Conservation (phyloP, 2,329 filamentous ascomycete genomes). For the Coniella lustricola region DNA sequence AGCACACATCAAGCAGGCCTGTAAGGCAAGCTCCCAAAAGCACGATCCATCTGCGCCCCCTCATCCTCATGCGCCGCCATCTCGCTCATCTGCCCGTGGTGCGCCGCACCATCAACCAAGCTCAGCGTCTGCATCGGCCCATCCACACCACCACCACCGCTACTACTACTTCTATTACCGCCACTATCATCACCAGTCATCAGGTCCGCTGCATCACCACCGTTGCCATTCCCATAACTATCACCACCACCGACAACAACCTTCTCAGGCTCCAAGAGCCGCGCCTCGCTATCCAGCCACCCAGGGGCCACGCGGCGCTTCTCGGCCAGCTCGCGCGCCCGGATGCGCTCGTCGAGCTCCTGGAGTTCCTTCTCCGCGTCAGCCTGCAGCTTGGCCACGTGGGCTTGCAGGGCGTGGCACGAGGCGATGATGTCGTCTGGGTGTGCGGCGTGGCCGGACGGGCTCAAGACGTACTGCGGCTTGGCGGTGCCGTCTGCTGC, state of each 20-base stretch:
- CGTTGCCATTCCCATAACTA: conserved; percentile 17
- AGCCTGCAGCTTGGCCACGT: conserved; percentile 62
- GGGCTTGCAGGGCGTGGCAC: conserved; percentile 69
- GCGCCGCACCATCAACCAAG: conserved; percentile 14
- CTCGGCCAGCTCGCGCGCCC: conserved; percentile 64
- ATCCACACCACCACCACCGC: conserved; percentile 29
- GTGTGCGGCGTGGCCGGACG: conserved; percentile 74
- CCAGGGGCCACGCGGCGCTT: conserved; percentile 73
- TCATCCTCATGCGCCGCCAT: conserved; percentile 36
- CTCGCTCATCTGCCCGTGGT: conserved; percentile 25
- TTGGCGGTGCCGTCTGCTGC: conserved; percentile 28
- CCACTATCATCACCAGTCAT: conserved; percentile 3
- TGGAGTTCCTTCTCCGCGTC: conserved; percentile 62
- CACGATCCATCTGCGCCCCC: conserved; percentile 51
- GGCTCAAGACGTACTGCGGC: conserved; percentile 68
- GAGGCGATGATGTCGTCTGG: conserved; percentile 79
- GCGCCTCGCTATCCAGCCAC: conserved; percentile 69
- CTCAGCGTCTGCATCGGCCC: conserved; percentile 52
- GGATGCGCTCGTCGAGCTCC: conserved; percentile 62
- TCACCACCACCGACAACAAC: conserved; percentile 23
- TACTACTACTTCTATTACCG: background rate
- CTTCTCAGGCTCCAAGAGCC: conserved; percentile 62
- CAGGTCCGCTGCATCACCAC: conserved; percentile 35
- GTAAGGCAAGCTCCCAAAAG: conserved; percentile 42
- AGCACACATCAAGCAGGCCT: conserved; percentile 19